Conservation (phyloP, 257 asterid species). For the Misopates orontium region DNA sequence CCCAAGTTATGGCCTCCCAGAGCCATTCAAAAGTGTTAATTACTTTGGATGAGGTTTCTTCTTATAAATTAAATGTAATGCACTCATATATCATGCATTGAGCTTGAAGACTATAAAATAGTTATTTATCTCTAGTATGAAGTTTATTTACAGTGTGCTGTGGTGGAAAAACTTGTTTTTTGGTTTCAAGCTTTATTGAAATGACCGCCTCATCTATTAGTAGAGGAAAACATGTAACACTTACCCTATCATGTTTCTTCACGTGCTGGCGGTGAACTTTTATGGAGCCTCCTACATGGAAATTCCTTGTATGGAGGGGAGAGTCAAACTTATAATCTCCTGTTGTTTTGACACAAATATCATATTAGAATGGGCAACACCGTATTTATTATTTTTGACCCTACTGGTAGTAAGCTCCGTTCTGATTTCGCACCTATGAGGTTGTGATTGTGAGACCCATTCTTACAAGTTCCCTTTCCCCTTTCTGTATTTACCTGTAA, state of each 20-base stretch:
- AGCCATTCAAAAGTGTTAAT: too few relatives aligned
- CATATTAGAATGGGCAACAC: conserved; percentile 1
- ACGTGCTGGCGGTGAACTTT: too few relatives aligned
- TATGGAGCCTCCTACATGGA: too few relatives aligned
- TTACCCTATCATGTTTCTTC: too few relatives aligned
- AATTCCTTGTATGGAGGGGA: too few relatives aligned
- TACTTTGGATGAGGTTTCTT: too few relatives aligned
- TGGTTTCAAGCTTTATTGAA: too few relatives aligned
- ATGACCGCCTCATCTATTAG: too few relatives aligned
- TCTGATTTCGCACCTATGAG: conserved; percentile 7
- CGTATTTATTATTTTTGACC: neutral
- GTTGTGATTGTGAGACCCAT: conserved; percentile 19
- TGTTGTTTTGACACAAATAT: neutral
- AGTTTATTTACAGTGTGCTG: conserved; percentile 3
- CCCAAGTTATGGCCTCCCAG: too few relatives aligned
- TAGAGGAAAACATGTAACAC: too few relatives aligned
- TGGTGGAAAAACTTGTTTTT: neutral
- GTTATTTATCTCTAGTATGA: conserved; percentile 4
- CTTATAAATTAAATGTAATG: too few relatives aligned
- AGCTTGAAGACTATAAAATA: conserved; percentile 5
- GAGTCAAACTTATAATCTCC: too few relatives aligned
- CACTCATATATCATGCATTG: neutral
- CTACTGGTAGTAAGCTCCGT: conserved; percentile 2
- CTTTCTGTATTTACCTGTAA: conserved; percentile 16
- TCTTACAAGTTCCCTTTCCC: conserved; percentile 14